A percentile compares a stretch with the other conserved stretches of the same genome.
phyloP scores from a whole-genome alignment of 257 asterid species.

The Capsicum chinense region DNA sequence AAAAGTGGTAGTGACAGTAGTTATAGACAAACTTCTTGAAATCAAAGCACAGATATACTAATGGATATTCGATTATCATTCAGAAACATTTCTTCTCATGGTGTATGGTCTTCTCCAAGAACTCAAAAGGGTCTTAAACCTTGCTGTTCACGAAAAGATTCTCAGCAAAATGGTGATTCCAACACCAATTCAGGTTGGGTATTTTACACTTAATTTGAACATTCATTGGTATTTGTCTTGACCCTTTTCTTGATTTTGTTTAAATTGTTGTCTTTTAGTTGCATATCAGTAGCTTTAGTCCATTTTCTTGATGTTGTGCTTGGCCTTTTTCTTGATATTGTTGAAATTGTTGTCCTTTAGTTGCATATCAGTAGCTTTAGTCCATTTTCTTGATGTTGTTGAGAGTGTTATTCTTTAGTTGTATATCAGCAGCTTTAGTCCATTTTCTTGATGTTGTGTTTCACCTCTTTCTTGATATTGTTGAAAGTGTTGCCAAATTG shows the following conservation, averaged over 20 bases:
- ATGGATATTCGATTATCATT: constrained; percentile 61
- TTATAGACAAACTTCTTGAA: constrained; percentile 29
- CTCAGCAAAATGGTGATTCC: constrained; percentile 48
- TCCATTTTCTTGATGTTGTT: no score
- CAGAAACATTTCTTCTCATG: constrained; percentile 44
- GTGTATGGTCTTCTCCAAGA: constrained; percentile 35
- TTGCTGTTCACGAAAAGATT: constrained; percentile 40
- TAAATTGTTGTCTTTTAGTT: no score
- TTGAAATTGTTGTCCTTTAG: no score
- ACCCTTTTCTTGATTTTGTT: no score
- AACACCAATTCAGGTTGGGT: constrained; percentile 14
- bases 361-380: no score
- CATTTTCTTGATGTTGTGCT: no score
- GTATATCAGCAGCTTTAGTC: not conserved
- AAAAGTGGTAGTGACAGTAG: not conserved
- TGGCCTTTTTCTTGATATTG: no score
- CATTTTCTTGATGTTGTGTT: no score
- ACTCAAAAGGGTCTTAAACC: constrained; percentile 47
- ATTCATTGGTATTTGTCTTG: no score
- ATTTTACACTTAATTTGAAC: not conserved
- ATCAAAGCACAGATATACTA: constrained; percentile 27
- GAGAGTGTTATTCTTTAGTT: not conserved
- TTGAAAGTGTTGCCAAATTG: not conserved
- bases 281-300: no score
- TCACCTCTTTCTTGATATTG: no score